phyloP scores from a whole-genome alignment of 208 protist species.

The Leishmania amazonensis region DNA sequence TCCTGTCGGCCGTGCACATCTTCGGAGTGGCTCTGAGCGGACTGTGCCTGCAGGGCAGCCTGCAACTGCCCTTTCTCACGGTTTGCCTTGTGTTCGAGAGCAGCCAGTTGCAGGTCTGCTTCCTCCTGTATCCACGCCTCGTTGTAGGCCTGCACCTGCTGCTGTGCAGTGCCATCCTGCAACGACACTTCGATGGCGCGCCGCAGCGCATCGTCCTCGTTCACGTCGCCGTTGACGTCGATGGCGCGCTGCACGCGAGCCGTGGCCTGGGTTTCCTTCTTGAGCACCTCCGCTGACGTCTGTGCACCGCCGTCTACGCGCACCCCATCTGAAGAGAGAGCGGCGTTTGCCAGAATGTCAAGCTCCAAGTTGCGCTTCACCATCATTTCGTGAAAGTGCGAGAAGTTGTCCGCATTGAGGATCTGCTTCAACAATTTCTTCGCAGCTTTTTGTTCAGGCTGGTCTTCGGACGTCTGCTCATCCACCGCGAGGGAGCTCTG shows the following conservation, averaged over 20 bases:
- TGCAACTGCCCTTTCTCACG: conserved; percentile 79
- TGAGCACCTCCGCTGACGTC: conserved; percentile 6
- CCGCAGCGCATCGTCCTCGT: conserved; percentile 77
- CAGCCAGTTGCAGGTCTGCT: conserved; percentile 54
- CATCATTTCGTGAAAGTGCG: conserved; percentile 91
- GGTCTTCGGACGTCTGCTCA: conserved; percentile 12
- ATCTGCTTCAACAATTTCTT: conserved; percentile 75
- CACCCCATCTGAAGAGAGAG: conserved; percentile 33
- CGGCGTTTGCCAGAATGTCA: conserved; percentile 75
- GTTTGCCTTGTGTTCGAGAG: conserved; percentile 37
- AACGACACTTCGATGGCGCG: conserved; percentile 78
- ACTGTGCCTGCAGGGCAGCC: conserved; percentile 55
- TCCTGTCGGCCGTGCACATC: conserved; percentile 32
- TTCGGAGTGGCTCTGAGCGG: neutral
- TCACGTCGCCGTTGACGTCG: conserved; percentile 53
- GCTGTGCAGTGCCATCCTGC: conserved; percentile 35
- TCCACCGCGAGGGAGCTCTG: conserved; percentile 28
- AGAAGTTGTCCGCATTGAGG: conserved; percentile 87
- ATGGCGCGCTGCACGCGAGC: conserved; percentile 25
- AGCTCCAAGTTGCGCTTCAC: conserved; percentile 90
- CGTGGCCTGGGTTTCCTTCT: neutral
- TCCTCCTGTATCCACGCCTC: conserved; percentile 78
- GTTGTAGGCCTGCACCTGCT: conserved; percentile 56
- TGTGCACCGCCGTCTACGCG: neutral
- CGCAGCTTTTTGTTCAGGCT: conserved; percentile 27